Evolutionary conservation across 441 rosid genomes (phyloP).

Genomic region (Aleurites moluccanus): DNA sequence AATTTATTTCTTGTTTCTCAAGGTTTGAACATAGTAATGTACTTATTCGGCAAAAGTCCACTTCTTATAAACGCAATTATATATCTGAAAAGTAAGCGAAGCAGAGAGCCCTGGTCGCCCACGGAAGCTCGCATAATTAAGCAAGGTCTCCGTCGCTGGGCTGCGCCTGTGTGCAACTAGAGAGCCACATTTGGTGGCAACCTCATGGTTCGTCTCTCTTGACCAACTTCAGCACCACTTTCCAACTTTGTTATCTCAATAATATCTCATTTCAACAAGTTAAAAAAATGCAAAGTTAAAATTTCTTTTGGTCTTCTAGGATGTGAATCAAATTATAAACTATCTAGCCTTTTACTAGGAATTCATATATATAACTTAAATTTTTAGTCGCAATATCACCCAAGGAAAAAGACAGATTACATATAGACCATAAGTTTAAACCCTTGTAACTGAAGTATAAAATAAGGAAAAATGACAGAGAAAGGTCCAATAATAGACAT

Average conservation of each 20-base stretch:
- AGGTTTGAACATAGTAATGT: conserved; percentile 11
- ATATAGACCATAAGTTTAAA: too few relatives aligned
- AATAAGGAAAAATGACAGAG: too few relatives aligned
- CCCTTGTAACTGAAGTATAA: too few relatives aligned
- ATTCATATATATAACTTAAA: too few relatives aligned
- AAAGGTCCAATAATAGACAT: too few relatives aligned
- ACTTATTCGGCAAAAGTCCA: conserved; percentile 14
- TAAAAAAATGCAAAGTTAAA: too few relatives aligned
- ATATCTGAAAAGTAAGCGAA: not conserved
- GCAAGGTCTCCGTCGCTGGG: not conserved
- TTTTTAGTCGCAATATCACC: too few relatives aligned
- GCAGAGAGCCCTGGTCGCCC: conserved; percentile 25
- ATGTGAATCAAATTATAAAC: too few relatives aligned
- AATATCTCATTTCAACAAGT: too few relatives aligned
- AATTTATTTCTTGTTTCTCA: not conserved
- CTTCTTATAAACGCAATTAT: not conserved
- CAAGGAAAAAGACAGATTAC: too few relatives aligned
- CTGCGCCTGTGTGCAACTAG: not conserved
- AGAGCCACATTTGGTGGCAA: conserved; percentile 1
- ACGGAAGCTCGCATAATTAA: conserved; percentile 29
- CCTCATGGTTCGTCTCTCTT: not conserved
- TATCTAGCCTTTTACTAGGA: too few relatives aligned
- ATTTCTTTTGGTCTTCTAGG: too few relatives aligned
- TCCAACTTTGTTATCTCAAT: not conserved
- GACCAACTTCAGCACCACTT: not conserved